Percentiles rank a stretch among this genome's conserved stretches.
Evolutionary conservation across 164 flowering plant species (phyloP).

Genomic region (Paratinospora sagittata): DNA sequence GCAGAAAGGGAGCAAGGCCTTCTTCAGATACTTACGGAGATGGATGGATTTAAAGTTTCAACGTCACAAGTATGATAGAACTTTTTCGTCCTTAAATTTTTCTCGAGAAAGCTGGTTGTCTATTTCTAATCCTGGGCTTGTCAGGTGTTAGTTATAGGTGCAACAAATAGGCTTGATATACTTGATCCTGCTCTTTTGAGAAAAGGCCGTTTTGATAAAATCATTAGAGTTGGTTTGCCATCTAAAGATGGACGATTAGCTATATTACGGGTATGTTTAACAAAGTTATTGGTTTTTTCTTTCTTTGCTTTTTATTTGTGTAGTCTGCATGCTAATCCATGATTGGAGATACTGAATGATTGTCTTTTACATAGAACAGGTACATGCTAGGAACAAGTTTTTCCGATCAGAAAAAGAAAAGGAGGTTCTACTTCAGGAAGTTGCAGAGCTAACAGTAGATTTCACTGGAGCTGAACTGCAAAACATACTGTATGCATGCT

Average conservation of each 20-base stretch:
- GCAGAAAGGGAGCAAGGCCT: conserved; percentile 98
- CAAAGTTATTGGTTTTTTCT: not conserved
- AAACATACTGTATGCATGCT: conserved; percentile 66
- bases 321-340: not conserved
- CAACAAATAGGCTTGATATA: conserved; percentile 92
- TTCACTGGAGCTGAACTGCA: conserved; percentile 98
- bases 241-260: conserved; percentile 91
- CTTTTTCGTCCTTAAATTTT: not conserved
- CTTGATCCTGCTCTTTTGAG: conserved; percentile 95
- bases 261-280: conserved; percentile 64
- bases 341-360: conserved; percentile 11
- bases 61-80: conserved; percentile 61
- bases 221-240: conserved; percentile 92
- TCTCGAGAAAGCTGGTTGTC: not conserved
- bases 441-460: conserved; percentile 78
- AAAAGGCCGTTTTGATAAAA: conserved; percentile 97
- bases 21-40: conserved; percentile 92
- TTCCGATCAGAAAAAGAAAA: conserved; percentile 86
- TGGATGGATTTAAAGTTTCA: conserved; percentile 96
- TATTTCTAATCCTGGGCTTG: conserved; percentile 21
- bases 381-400: conserved; percentile 90
- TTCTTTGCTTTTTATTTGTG: not conserved
- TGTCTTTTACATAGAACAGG: conserved; percentile 34
- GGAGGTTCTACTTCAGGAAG: conserved; percentile 61
- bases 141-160: conserved; percentile 95